Evolutionary conservation across 2,329 filamentous ascomycete genomes (phyloP), one percentile per base, ranked within the genome.

Genomic region (Chaetomium olivaceum): DNA sequence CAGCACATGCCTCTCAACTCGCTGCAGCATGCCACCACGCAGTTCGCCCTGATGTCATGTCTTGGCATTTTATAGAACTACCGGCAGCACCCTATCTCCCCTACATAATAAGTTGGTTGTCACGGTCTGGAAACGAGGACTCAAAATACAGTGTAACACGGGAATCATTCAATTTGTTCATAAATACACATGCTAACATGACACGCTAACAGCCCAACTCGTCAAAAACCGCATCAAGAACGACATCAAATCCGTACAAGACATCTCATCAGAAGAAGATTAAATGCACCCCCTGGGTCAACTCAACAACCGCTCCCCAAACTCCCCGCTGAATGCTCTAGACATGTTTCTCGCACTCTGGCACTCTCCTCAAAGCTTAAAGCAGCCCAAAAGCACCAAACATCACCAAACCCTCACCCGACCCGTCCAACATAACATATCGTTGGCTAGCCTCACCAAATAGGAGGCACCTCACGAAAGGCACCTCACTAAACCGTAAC

Each of bases 41-140:
- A 19, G 3, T 1, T 1, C 19, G 61, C 16, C 36, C 62, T 64
- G 62, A 64, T 64, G 62, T 64, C 62, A 64, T 64, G 62, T 60
- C 62, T 64, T 64, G 62, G 62, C 62, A 33, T 33, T 43, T 31
- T 57, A 64, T 57, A 60, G 55, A 57, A 39, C 55, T 54, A 25
- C 19, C 21, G 23, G 33, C 33, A 36, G 33, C 33, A 36, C 33
- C 12, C 33, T 36, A 36, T 29, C 27, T 29, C 27, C 27, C 27
- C 3, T 29, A 29, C 3, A 29, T 29, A 29, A 29, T 29, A 29
- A 29, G 27, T 29, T 29, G 27, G 27, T 29, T 29, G 27, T 29
- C 9, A 36, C 33, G 9, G 9, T 12, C 33, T 12, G 21, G 11
- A 25, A 23, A 48, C n/a, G 8, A 21, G 19, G 23, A 29, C 16